Evolutionary conservation across 2,329 filamentous ascomycete species (phyloP), one percentile per base, ranked within the genome.

Genomic region (Phyllosticta citribraziliensis): DNA sequence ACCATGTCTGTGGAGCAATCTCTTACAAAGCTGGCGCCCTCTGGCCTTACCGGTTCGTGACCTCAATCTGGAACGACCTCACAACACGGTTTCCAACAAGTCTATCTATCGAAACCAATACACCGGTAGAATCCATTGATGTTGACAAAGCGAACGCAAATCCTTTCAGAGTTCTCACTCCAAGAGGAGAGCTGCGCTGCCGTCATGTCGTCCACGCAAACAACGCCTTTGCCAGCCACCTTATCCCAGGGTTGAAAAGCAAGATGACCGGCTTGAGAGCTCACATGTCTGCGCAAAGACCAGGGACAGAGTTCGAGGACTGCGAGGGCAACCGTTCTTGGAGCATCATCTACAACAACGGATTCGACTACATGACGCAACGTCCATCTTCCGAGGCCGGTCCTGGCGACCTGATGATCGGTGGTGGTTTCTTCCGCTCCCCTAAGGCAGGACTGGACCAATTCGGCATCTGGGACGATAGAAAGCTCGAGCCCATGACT

Each of bases 381-480:
- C 47, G 55, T 6, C 55, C 63, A 69, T 71, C 56, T 79, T 79
- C 55, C 67, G 77, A 78, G 47, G 73, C 74, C 9, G 72, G 77
- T 2, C 66, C 70, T 1, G 78, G 80, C 56, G 40, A 60, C 12
- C 75, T 75, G 50, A 75, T 78, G 53, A 67, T 79, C 10, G 75
- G 79, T 0, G 77, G 78, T 1, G 79, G 79, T 20, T 78, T 72
- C 0, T 80, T 74, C 65, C 66, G 67, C 47, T 52, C 67, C 12
- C 62, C 76, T 6, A 65, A 54, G 11, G 52, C 55, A 3, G 58
- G 58, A 25, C 40, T 60, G 20, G 58, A 60, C 22, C 58, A 60
- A 50, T 55, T 52, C 35, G 62, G 70, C 4, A 64, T 73, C 20
- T 83, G 80, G 79, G 63, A 69, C 33, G 68, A 70, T 35, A 65